These are phyloP conservation scores for Maudiozyma pseudohumilis DNA, from an alignment of 805 yeast species.

Conservation along the genomic window DNA sequence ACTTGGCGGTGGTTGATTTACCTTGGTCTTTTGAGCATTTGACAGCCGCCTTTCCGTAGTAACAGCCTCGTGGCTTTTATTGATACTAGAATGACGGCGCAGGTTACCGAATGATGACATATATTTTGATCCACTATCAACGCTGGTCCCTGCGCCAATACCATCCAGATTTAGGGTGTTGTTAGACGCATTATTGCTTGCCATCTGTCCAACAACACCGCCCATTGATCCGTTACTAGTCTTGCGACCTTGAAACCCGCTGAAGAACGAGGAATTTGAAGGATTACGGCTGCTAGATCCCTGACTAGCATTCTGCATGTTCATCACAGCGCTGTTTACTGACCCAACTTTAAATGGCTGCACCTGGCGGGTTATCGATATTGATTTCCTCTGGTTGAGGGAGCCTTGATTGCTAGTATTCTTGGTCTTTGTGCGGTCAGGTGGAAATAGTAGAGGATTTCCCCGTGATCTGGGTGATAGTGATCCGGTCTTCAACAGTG, in stretches of 20 bases:
- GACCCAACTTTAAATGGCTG: constrained; percentile 33
- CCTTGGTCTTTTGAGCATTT: constrained; percentile 1
- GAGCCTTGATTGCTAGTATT: constrained; percentile 3
- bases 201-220: constrained; percentile 12
- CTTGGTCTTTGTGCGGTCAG: constrained; percentile 2
- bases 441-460: constrained; percentile 1
- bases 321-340: constrained; percentile 21
- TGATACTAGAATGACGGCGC: constrained; percentile 38
- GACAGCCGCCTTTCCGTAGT: constrained; percentile 8
- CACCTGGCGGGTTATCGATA: constrained; percentile 19
- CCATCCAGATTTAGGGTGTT: constrained; percentile 9
- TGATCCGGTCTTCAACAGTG: constrained; percentile 3
- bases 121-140: constrained; percentile 45
- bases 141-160: constrained; percentile 23
- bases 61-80: constrained; percentile 15
- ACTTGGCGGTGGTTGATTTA: constrained; percentile 1
- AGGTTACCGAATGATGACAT: constrained; percentile 69
- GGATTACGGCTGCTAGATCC: constrained; percentile 33
- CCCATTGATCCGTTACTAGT: constrained; percentile 30
- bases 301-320: constrained; percentile 17
- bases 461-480: constrained; percentile 7
- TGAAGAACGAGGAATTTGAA: constrained; percentile 36
- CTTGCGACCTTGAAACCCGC: constrained; percentile 33
- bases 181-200: constrained; percentile 1
- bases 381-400: constrained; percentile 9